phyloP scores from a whole-genome alignment of 768 basidiomycete species.

The Mrakia gelida region DNA sequence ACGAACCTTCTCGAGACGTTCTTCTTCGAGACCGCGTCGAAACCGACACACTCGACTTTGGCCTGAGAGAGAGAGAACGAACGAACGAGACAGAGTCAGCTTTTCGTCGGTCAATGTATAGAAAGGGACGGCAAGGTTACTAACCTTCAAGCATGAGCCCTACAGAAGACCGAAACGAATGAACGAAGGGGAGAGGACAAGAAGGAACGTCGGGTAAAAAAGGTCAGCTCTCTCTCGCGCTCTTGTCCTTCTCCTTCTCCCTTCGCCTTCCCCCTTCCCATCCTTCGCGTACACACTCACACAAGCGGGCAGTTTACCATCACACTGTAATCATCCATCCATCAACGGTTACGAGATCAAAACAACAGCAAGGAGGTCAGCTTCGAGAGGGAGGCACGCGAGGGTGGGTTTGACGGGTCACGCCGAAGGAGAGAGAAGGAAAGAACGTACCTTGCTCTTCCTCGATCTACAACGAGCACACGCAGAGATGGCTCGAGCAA shows the following conservation, averaged over 20 bases:
- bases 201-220: no score
- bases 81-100: not conserved
- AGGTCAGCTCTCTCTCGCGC: not conserved
- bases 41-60: slow-evolving; percentile 47
- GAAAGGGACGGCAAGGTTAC: not conserved
- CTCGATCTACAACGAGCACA: slow-evolving; percentile 45
- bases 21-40: slow-evolving; percentile 46
- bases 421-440: not conserved
- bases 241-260: not conserved
- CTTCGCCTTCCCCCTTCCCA: not conserved
- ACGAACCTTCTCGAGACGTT: slow-evolving; percentile 46
- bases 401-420: not conserved
- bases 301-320: slow-evolving; percentile 46
- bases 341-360: no score
- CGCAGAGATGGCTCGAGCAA: slow-evolving; percentile 43
- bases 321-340: slow-evolving; percentile 37
- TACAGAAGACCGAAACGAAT: not conserved
- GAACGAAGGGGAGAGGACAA: not conserved
- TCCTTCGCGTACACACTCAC: slow-evolving; percentile 26
- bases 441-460: slow-evolving; percentile 38
- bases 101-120: not conserved
- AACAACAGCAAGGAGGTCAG: not conserved
- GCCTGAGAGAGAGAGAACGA: slow-evolving; percentile 33
- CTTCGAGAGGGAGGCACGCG: not conserved
- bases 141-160: slow-evolving; percentile 25